Conservation (phyloP, 176 grass and related monocot genomes). For the Aegilops sharonensis region DNA sequence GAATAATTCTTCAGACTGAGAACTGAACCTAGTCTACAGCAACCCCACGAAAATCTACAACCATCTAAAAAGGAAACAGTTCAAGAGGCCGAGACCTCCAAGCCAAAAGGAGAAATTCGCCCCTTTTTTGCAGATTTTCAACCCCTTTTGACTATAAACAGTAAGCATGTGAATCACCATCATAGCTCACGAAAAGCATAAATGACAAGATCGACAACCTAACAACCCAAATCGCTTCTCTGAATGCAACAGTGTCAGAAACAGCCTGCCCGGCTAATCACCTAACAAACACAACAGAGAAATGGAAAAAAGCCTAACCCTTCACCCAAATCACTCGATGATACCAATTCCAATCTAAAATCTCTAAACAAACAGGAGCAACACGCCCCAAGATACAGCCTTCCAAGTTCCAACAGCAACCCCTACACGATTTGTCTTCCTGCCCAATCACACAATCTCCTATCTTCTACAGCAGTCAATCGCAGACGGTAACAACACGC, state of each 20-base stretch:
- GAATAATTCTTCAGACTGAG: not conserved
- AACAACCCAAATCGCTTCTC: not conserved
- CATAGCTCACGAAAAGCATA: not conserved
- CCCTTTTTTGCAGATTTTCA: not conserved
- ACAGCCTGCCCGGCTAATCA: not conserved
- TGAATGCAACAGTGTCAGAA: not conserved
- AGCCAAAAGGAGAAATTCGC: not conserved
- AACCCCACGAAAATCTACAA: not conserved
- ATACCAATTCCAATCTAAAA: not conserved
- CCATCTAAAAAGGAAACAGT: constrained; percentile 7
- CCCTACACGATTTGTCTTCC: not conserved
- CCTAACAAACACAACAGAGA: not conserved
- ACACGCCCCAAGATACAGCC: not conserved
- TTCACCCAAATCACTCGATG: not conserved
- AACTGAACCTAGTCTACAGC: not conserved
- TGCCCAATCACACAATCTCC: not conserved
- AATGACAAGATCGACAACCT: not conserved
- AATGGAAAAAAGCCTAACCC: not conserved
- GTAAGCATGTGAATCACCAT: not conserved
- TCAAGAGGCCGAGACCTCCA: not conserved
- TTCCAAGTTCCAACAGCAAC: not conserved
- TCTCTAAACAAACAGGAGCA: not conserved
- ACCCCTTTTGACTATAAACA: not conserved
- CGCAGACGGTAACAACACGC: not conserved
- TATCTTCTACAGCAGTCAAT: constrained; percentile 15